phyloP scores from a whole-genome alignment of 2,329 filamentous ascomycete genomes.

The Fusarium incarnatum region DNA sequence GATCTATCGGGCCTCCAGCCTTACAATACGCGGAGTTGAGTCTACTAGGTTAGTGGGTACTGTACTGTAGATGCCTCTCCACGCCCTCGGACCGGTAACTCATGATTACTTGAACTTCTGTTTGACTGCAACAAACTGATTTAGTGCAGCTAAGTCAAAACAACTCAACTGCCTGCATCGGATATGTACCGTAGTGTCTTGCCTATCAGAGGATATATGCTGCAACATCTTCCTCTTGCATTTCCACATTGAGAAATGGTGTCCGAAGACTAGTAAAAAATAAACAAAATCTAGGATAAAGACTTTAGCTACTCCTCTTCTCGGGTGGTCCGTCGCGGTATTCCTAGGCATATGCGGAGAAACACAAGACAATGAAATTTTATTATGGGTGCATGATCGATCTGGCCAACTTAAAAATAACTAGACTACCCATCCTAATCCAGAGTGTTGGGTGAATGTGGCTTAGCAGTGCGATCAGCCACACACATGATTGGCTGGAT shows the following conservation, averaged over 20 bases:
- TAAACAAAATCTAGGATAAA: background rate
- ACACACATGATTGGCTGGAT: slow-evolving; percentile 36
- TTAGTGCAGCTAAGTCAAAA: background rate
- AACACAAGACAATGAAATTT: slow-evolving; percentile 24
- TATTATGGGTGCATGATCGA: slow-evolving; percentile 34
- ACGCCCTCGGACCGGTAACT: background rate
- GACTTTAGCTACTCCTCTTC: background rate
- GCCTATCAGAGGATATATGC: background rate
- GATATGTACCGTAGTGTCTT: background rate
- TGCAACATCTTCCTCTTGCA: background rate
- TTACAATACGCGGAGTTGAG: slow-evolving; percentile 10
- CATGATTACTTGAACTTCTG: background rate
- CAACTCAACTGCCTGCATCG: background rate
- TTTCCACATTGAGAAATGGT: slow-evolving; percentile 9
- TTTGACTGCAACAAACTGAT: background rate
- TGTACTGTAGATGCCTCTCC: background rate
- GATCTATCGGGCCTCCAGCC: slow-evolving; percentile 31
- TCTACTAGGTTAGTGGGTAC: background rate
- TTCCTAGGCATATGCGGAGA: slow-evolving; percentile 12
- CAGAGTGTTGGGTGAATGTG: slow-evolving; percentile 14
- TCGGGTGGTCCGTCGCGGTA: slow-evolving; percentile 22
- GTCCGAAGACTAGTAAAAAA: slow-evolving; percentile 9
- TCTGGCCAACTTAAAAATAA: slow-evolving; percentile 28
- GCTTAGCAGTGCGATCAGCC: slow-evolving; percentile 30
- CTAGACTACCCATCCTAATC: background rate